Percentiles rank a stretch among this genome's conserved stretches.
phyloP scores from a whole-genome alignment of 2,329 filamentous ascomycete species.

The Colletotrichum graminicola region DNA sequence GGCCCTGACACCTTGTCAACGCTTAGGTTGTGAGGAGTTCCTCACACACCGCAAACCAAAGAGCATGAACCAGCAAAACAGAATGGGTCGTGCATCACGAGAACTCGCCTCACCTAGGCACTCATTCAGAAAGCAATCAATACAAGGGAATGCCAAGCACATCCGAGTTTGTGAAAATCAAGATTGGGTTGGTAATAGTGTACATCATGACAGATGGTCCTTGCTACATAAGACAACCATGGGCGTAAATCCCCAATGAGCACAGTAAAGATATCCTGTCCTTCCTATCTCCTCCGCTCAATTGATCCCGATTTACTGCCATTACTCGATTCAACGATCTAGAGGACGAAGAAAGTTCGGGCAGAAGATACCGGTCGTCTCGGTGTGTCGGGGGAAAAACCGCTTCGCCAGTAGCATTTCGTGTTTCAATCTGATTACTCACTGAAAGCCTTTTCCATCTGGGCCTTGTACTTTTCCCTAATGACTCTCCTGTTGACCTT shows the following conservation, averaged over 20 bases:
- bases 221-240: conserved; percentile 2
- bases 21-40: background rate
- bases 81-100: background rate
- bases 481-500: conserved; percentile 69
- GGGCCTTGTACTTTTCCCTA: conserved; percentile 62
- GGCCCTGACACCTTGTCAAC: too few relatives aligned
- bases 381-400: background rate
- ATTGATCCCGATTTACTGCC: background rate
- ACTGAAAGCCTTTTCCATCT: conserved; percentile 60
- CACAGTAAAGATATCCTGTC: background rate
- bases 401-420: background rate
- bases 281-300: background rate
- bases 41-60: background rate
- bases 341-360: background rate
- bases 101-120: background rate
- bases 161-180: background rate
- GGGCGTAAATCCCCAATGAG: background rate
- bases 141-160: background rate
- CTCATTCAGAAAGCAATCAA: background rate
- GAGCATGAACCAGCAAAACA: background rate
- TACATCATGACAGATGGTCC: conserved; percentile 11
- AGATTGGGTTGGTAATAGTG: conserved; percentile 3
- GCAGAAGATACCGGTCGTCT: background rate
- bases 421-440: background rate
- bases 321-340: background rate